phyloP scores from a whole-genome alignment of 768 basidiomycete species.

The Termitomyces sp. region DNA sequence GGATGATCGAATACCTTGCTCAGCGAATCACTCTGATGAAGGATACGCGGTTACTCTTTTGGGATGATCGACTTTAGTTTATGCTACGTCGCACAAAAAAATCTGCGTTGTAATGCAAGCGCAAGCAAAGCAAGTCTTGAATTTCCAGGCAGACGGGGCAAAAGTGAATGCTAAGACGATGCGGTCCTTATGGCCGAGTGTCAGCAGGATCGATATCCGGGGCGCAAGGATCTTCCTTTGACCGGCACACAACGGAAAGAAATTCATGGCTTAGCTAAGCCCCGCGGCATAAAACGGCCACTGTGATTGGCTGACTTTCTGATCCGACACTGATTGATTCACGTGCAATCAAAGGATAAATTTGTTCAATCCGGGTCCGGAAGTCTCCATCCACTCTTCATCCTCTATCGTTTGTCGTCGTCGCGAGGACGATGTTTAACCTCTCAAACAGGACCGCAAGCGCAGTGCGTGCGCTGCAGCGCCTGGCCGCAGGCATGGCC shows the following conservation, averaged over 20 bases:
- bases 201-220: neutral
- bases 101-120: too few species aligned
- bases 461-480: constrained; percentile 47
- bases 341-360: constrained; percentile 35
- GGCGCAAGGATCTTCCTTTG: neutral
- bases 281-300: constrained; percentile 15
- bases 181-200: neutral
- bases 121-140: neutral
- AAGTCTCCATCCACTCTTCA: constrained; percentile 24
- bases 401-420: constrained; percentile 20
- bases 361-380: constrained; percentile 30
- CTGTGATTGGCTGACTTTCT: constrained; percentile 26
- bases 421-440: constrained; percentile 55
- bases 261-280: constrained; percentile 6
- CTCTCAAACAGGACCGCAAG: constrained; percentile 47
- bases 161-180: neutral
- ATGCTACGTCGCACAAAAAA: too few species aligned
- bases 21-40: constrained; percentile 4
- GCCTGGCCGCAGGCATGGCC: constrained; percentile 67
- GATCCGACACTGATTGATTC: constrained; percentile 21
- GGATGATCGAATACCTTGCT: neutral
- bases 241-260: neutral
- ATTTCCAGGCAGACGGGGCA: neutral
- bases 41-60: constrained; percentile 9
- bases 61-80: neutral